Base-by-base conservation (phyloP, 768 basidiomycete genomes). In the Saitozyma sp. region DNA sequence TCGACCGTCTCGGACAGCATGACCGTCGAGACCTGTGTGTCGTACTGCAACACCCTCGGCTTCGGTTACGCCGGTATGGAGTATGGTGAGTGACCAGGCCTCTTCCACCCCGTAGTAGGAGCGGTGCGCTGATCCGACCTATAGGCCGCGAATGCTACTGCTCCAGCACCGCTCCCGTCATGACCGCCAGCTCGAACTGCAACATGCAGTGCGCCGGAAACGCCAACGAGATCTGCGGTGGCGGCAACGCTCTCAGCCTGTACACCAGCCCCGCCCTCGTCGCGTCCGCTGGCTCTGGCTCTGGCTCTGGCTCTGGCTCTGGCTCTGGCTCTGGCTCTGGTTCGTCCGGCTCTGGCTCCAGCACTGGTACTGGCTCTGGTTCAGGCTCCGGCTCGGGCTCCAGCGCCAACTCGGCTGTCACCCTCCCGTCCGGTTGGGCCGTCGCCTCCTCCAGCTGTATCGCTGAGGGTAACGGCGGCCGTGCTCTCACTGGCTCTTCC, bases 301-400 rank as follows among this genome's bases (percentile, higher is more conserved):
- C 29, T 2, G 29, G 29, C 29, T 29, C 29, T 29, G 29, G 29
- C 29, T 29, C 29, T 48, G 17, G 14, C 14, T 14, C 14, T 2
- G 14, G 46, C 14, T 48, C 14, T 6, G 63, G 56, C 41, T 42
- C 16, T 43, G 66, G 16, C 66, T 71, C 59, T 78, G 76, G 59
- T 78, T 79, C 81, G 10, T 80, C 91, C 50, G 82, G 84, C 37
- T 87, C 87, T 10, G 89, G 88, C 1, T 84, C 83, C 1, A 53
- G 69, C 13, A n/a, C n/a, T 29, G 64, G 80, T 9, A 41, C 74
- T 0, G 83, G 84, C 1, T 76, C 80, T 3, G 17, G 17, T 37
- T 83, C 83, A 41, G 51, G 42, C 38, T 39, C 63, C 37, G 58
- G 53, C n/a, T 41, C 58, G 13, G 65, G 55, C 16, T 48, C 56